These are phyloP conservation scores for Teunomyces aglyptinius DNA, from an alignment of 805 yeast species.

Conservation along the genomic window DNA sequence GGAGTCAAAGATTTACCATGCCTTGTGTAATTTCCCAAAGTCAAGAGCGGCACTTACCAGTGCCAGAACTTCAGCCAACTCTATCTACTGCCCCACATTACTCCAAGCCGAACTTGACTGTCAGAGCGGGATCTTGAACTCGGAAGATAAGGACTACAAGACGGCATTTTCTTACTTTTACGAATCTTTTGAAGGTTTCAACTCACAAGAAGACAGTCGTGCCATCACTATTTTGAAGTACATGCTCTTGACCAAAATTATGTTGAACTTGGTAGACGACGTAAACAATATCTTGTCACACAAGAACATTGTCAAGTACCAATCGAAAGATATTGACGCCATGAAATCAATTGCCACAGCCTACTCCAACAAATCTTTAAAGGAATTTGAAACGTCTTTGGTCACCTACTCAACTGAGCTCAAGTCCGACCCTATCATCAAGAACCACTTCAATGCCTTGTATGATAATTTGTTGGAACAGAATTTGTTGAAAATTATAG, in stretches of 20 bases:
- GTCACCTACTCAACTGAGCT: constrained; percentile 69
- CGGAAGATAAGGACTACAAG: constrained; percentile 94
- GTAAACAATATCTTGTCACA: constrained; percentile 73
- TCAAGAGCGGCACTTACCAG: constrained; percentile 89
- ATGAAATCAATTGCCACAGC: constrained; percentile 93
- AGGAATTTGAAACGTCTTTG: constrained; percentile 86
- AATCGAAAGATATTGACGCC: constrained; percentile 87
- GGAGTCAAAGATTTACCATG: constrained; percentile 87
- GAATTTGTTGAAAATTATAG: constrained; percentile 89
- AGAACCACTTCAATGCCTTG: constrained; percentile 87
- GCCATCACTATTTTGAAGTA: constrained; percentile 83
- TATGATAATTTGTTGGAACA: constrained; percentile 93
- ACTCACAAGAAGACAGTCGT: constrained; percentile 57
- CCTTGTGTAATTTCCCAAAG: constrained; percentile 86
- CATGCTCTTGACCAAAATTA: constrained; percentile 88
- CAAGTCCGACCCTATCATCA: constrained; percentile 81
- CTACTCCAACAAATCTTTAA: constrained; percentile 82
- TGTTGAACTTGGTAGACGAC: constrained; percentile 86
- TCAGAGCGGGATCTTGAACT: constrained; percentile 93
- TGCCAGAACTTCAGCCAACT: constrained; percentile 96
- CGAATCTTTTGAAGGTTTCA: constrained; percentile 91
- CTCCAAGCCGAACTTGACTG: constrained; percentile 92
- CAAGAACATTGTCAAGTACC: constrained; percentile 66
- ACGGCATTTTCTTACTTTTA: constrained; percentile 94
- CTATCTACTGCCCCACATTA: constrained; percentile 92